phyloP scores from a whole-genome alignment of 768 basidiomycete genomes.

The Kwoniella bestiolae region DNA sequence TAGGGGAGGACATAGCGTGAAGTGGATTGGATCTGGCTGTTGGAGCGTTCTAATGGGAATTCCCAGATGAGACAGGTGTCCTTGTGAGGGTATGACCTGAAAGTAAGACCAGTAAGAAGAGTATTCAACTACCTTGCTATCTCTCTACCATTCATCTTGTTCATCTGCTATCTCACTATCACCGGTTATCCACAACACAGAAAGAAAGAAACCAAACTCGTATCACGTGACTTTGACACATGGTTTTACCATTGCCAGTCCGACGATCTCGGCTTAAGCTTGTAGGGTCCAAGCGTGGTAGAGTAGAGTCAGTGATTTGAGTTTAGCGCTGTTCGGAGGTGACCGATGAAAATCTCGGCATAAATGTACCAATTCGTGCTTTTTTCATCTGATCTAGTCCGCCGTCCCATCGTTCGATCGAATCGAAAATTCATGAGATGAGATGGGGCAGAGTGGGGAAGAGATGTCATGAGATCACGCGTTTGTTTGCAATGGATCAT shows the following conservation, averaged over 20 bases:
- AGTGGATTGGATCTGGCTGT: neutral
- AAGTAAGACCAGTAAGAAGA: too few species aligned
- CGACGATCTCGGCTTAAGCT: neutral
- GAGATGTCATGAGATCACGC: neutral
- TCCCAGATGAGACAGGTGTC: too few species aligned
- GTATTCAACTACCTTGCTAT: too few species aligned
- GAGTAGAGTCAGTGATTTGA: neutral
- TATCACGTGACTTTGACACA: neutral
- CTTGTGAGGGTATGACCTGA: too few species aligned
- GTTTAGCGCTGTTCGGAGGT: constrained; percentile 5
- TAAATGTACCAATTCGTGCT: neutral
- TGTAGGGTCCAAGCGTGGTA: neutral
- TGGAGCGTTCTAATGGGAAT: neutral
- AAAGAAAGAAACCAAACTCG: neutral
- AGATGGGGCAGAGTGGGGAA: neutral
- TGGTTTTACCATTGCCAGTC: neutral
- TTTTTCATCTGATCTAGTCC: neutral
- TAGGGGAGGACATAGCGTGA: constrained; percentile 32
- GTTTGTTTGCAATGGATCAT: too few species aligned
- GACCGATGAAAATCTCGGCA: constrained; percentile 8
- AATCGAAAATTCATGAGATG: neutral
- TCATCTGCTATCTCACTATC: neutral
- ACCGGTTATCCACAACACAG: neutral
- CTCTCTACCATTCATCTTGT: neutral
- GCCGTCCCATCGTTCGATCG: neutral